phyloP scores from a whole-genome alignment of 345 rosid species.

The Lumnitzera racemosa region DNA sequence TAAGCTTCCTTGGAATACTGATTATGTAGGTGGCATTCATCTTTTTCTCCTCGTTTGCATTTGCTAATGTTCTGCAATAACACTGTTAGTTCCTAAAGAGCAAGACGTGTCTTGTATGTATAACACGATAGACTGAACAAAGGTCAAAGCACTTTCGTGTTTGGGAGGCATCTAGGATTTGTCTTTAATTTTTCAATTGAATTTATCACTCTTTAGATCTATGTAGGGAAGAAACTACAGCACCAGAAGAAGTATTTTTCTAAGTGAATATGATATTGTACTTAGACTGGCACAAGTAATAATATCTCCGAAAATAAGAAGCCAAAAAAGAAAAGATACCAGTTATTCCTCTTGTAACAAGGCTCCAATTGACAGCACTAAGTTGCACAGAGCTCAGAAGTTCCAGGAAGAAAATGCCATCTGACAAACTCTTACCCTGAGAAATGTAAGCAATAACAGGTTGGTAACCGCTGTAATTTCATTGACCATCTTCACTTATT shows the following conservation, averaged over 20 bases:
- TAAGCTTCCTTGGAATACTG: conserved; percentile 90
- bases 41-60: conserved; percentile 82
- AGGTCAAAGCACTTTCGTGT: no score
- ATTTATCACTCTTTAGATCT: no score
- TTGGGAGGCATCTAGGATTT: no score
- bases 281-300: background rate
- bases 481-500: background rate
- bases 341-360: conserved; percentile 77
- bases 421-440: conserved; percentile 83
- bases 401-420: conserved; percentile 87
- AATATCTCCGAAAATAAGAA: background rate
- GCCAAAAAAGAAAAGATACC: conserved; percentile 27
- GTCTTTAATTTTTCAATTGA: no score
- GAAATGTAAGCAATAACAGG: conserved; percentile 8
- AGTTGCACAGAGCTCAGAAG: conserved; percentile 88
- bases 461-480: background rate
- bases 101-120: no score
- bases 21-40: conserved; percentile 96
- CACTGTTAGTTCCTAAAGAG: no score
- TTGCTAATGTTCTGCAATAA: background rate
- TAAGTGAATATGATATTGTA: background rate
- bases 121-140: no score
- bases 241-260: background rate
- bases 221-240: no score
- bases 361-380: conserved; percentile 88